Percentiles rank a stretch among this genome's conserved stretches.
phyloP scores from a whole-genome alignment of 2,329 filamentous ascomycete species.

The Venturia carpophila region DNA sequence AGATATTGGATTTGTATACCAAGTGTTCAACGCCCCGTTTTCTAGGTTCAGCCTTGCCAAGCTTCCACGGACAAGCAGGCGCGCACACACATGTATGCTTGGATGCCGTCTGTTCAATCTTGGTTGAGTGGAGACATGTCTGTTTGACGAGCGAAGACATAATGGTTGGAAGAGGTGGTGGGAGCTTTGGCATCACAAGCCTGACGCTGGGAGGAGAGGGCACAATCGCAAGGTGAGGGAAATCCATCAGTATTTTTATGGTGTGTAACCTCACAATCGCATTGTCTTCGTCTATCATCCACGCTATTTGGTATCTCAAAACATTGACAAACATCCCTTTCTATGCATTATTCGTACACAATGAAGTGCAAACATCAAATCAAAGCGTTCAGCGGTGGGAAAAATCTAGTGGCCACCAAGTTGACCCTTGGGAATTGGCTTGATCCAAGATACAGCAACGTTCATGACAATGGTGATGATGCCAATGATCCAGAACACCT shows the following conservation, averaged over 20 bases:
- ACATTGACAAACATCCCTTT: background rate
- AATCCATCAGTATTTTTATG: background rate
- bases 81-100: too few relatives aligned
- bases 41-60: too few relatives aligned
- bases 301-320: conserved; percentile 9
- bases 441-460: conserved; percentile 56
- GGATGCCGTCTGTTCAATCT: too few relatives aligned
- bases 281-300: background rate
- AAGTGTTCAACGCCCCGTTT: too few relatives aligned
- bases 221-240: background rate
- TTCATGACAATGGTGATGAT: conserved; percentile 65
- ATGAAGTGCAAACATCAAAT: background rate
- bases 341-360: background rate
- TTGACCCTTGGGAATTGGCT: conserved; percentile 48
- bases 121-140: too few relatives aligned
- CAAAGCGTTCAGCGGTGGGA: background rate
- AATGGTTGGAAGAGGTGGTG: too few relatives aligned
- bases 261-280: background rate
- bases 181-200: too few relatives aligned
- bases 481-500: conserved; percentile 75
- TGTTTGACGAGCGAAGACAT: too few relatives aligned
- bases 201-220: background rate
- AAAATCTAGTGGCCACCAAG: conserved; percentile 35
- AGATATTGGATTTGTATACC: too few relatives aligned
- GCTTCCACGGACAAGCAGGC: too few relatives aligned